phyloP scores from a whole-genome alignment of 192 early-diverging fungal genomes.

The Mortierella claussenii region DNA sequence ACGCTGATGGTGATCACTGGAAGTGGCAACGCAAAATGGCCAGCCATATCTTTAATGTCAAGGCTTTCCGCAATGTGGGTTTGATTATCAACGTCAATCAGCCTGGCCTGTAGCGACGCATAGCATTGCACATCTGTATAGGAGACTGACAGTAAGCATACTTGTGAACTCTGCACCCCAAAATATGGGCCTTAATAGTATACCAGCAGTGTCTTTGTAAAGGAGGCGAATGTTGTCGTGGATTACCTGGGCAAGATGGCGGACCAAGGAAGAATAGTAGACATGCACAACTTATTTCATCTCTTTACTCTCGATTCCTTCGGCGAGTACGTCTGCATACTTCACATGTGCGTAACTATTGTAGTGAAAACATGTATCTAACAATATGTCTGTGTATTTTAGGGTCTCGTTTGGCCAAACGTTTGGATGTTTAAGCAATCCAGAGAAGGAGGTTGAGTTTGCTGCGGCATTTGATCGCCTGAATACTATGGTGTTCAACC shows the following conservation, averaged over 20 bases:
- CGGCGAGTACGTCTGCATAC: slow-evolving; percentile 41
- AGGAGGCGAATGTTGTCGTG: slow-evolving; percentile 9
- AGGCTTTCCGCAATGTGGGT: slow-evolving; percentile 24
- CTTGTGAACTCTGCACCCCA: not conserved
- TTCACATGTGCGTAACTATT: too few species aligned
- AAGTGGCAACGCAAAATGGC: slow-evolving; percentile 37
- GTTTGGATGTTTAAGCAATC: slow-evolving; percentile 31
- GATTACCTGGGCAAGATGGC: slow-evolving; percentile 34
- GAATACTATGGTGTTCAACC: slow-evolving; percentile 49
- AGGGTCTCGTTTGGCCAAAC: slow-evolving; percentile 47
- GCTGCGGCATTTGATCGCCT: slow-evolving; percentile 65
- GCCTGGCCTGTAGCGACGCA: too few species aligned
- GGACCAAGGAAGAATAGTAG: slow-evolving; percentile 39
- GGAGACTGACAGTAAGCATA: too few species aligned
- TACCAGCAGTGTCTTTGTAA: slow-evolving; percentile 23
- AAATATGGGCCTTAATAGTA: slow-evolving; percentile 11
- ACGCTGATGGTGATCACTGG: slow-evolving; percentile 37
- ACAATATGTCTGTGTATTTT: too few species aligned
- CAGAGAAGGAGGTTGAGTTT: slow-evolving; percentile 50
- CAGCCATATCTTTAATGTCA: slow-evolving; percentile 30
- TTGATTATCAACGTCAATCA: too few species aligned
- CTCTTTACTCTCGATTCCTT: slow-evolving; percentile 63
- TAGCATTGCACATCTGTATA: not conserved
- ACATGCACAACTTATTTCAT: slow-evolving; percentile 61
- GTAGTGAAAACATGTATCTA: too few species aligned